Percentiles rank a stretch among this genome's conserved stretches.
These are phyloP conservation scores for Primulina huaijiensis DNA, from an alignment of 257 asterid species.

Conservation along the genomic window DNA sequence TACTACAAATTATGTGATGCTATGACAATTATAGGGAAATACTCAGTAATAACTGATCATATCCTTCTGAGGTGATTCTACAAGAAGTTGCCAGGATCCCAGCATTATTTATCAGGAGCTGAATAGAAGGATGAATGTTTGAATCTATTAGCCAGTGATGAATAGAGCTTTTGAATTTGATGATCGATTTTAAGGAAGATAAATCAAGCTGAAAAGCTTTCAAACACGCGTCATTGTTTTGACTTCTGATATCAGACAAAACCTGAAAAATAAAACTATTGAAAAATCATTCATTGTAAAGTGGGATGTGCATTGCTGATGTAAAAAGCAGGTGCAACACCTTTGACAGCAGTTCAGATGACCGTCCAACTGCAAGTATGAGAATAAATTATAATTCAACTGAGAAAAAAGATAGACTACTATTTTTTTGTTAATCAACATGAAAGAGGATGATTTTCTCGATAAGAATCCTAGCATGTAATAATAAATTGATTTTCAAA, in stretches of 20 bases:
- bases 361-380: slow-evolving; percentile 74
- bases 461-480: not conserved
- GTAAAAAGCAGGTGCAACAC: slow-evolving; percentile 29
- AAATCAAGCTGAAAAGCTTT: slow-evolving; percentile 70
- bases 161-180: slow-evolving; percentile 63
- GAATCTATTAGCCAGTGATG: slow-evolving; percentile 75
- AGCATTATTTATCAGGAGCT: slow-evolving; percentile 84
- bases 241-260: slow-evolving; percentile 46
- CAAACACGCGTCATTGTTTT: slow-evolving; percentile 45
- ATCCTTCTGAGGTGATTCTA: slow-evolving; percentile 66
- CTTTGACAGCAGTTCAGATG: slow-evolving; percentile 54
- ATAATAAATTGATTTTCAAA: not conserved
- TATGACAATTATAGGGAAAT: slow-evolving; percentile 1
- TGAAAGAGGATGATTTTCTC: not conserved
- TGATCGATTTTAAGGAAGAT: slow-evolving; percentile 66
- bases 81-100: slow-evolving; percentile 77
- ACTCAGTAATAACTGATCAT: slow-evolving; percentile 54
- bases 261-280: slow-evolving; percentile 39
- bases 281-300: slow-evolving; percentile 15
- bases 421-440: not conserved
- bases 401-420: not conserved
- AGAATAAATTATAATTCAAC: slow-evolving; percentile 18
- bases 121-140: slow-evolving; percentile 68
- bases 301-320: not conserved
- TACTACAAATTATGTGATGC: not conserved